These are phyloP conservation scores for Fusarium ambrosium DNA, from an alignment of 2,329 filamentous ascomycete genomes.

Conservation along the genomic window DNA sequence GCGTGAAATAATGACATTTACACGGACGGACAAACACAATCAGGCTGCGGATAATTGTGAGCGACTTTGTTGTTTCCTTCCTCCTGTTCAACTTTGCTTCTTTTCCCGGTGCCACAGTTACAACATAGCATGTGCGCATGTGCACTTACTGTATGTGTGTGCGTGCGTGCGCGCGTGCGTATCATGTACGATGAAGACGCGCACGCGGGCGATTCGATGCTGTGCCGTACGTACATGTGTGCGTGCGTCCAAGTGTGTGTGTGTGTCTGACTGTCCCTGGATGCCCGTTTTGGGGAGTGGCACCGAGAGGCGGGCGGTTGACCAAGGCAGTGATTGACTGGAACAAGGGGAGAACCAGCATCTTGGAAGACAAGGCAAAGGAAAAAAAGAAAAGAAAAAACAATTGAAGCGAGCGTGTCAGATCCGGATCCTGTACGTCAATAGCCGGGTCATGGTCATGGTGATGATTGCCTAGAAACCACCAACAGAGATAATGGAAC, in stretches of 20 bases:
- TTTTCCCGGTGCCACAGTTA: background rate
- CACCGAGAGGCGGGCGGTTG: background rate
- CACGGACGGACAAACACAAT: background rate
- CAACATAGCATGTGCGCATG: background rate
- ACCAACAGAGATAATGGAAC: background rate
- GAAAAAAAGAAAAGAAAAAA: background rate
- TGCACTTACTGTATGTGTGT: background rate
- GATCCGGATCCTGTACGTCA: background rate
- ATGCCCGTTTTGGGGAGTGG: conserved; percentile 11
- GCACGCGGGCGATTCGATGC: conserved; percentile 6
- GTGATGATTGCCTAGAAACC: background rate
- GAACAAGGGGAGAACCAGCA: background rate
- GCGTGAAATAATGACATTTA: background rate
- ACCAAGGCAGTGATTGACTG: background rate
- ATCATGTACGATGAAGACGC: conserved; percentile 7
- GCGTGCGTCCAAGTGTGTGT: background rate
- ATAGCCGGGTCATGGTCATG: background rate
- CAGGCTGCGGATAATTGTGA: background rate
- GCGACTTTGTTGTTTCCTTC: background rate
- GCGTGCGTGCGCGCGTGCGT: background rate
- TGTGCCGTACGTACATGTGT: conserved; percentile 2
- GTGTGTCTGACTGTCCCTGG: background rate
- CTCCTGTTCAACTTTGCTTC: background rate
- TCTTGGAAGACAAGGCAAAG: background rate
- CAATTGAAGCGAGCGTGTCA: background rate